Evolutionary conservation across 139 green algal species (phyloP).

Genomic region (Coelastrella sp.): DNA sequence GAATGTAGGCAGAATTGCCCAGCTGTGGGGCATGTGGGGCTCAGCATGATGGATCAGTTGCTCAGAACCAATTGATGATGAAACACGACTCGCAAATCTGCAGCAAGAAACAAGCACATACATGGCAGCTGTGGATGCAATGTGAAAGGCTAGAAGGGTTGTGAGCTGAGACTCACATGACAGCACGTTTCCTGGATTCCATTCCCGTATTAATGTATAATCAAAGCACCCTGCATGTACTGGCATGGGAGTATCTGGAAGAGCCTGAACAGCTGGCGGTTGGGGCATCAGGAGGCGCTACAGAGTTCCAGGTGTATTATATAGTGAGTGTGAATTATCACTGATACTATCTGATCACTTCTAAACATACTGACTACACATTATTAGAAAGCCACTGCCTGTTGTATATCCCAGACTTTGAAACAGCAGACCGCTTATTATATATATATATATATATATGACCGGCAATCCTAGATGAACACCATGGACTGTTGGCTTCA

Average conservation of each 20-base stretch:
- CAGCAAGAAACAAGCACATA: not conserved
- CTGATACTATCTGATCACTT: too few relatives aligned
- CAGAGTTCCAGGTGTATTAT: not conserved
- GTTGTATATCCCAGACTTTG: too few relatives aligned
- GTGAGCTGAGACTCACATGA: too few relatives aligned
- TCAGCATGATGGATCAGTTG: slow-evolving; percentile 1
- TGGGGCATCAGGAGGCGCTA: not conserved
- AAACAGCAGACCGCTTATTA: too few relatives aligned
- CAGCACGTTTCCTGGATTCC: too few relatives aligned
- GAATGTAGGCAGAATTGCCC: slow-evolving; percentile 19
- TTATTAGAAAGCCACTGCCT: too few relatives aligned
- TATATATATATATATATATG: too few relatives aligned
- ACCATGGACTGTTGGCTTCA: not conserved
- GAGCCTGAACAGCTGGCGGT: not conserved
- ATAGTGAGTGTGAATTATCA: too few relatives aligned
- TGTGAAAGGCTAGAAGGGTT: not conserved
- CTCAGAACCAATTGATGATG: not conserved
- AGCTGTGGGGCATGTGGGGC: slow-evolving; percentile 42
- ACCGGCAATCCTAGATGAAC: not conserved
- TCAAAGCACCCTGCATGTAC: too few relatives aligned
- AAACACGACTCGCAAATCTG: not conserved
- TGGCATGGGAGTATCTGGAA: not conserved
- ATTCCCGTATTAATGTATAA: too few relatives aligned
- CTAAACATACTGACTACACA: too few relatives aligned
- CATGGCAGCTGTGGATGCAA: not conserved